phyloP scores from a whole-genome alignment of 2,329 filamentous ascomycete genomes.

The Cercospora nicotianae region DNA sequence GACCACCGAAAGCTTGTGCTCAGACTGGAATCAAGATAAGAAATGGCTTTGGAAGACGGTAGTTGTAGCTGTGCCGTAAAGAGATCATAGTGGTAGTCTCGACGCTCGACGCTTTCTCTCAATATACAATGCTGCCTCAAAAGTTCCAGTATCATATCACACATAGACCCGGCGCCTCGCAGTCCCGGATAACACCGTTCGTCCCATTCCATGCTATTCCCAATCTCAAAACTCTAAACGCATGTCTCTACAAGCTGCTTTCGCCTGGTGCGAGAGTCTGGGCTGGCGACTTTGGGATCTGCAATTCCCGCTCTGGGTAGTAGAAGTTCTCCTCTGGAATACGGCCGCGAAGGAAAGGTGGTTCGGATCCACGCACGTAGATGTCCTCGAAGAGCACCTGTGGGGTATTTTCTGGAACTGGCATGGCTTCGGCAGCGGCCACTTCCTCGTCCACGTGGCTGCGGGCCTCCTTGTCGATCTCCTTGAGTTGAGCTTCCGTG shows the following conservation, averaged over 20 bases:
- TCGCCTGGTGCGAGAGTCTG: constrained; percentile 29
- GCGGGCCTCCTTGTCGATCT: constrained; percentile 90
- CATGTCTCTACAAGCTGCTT: constrained; percentile 18
- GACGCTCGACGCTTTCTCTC: constrained; percentile 5
- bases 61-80: neutral
- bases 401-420: constrained; percentile 70
- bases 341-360: constrained; percentile 81
- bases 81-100: neutral
- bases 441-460: constrained; percentile 85
- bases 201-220: constrained; percentile 8
- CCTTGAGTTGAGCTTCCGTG: constrained; percentile 93
- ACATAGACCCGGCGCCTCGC: constrained; percentile 17
- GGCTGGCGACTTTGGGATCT: constrained; percentile 35
- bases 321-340: constrained; percentile 92
- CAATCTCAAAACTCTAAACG: constrained; percentile 5
- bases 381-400: constrained; percentile 95
- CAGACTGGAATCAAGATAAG: neutral
- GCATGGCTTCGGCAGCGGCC: constrained; percentile 84
- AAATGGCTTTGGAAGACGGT: neutral
- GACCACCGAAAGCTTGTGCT: constrained; percentile 6
- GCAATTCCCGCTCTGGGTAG: constrained; percentile 47
- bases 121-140: constrained; percentile 22
- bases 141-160: constrained; percentile 16
- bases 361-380: constrained; percentile 86
- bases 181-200: constrained; percentile 12